phyloP scores from a whole-genome alignment of 1,284 basidiomycete genomes.

The Ceratorhiza oryzae-sativae region DNA sequence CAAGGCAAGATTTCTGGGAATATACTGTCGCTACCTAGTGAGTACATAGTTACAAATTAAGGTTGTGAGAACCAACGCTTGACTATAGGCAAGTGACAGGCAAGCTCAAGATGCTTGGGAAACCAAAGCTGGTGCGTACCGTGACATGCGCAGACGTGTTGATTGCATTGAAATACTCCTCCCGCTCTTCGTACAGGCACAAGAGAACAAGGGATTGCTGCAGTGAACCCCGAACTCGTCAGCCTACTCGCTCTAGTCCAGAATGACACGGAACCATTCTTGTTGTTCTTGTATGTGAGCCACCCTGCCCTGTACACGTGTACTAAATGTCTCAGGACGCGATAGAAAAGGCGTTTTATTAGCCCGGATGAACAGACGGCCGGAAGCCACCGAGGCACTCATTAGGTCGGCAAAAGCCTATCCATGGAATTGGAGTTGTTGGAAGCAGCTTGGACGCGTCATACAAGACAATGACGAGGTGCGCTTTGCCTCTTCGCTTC shows the following conservation, averaged over 20 bases:
- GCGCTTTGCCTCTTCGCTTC: constrained; percentile 15
- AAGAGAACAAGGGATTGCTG: constrained; percentile 73
- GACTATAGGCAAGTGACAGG: constrained; percentile 46
- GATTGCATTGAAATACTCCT: no score
- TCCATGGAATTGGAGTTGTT: constrained; percentile 97
- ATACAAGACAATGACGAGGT: constrained; percentile 93
- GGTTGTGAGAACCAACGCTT: not conserved
- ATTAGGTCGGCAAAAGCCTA: constrained; percentile 80
- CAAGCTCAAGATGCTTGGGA: constrained; percentile 44
- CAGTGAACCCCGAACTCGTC: constrained; percentile 69
- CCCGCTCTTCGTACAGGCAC: no score
- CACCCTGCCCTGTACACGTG: constrained; percentile 8
- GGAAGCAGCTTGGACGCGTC: constrained; percentile 82
- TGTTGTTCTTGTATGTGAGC: constrained; percentile 79
- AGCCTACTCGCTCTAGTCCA: constrained; percentile 68
- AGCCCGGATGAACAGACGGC: constrained; percentile 75
- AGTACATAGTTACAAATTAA: constrained; percentile 49
- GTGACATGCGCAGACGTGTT: no score
- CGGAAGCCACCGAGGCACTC: constrained; percentile 85
- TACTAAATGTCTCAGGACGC: constrained; percentile 32
- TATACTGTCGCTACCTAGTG: constrained; percentile 88
- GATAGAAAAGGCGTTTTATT: constrained; percentile 80
- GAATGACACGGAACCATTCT: constrained; percentile 73
- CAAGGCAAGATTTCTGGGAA: constrained; percentile 77
- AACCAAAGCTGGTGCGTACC: constrained; percentile 43